Percentiles rank a stretch among this genome's conserved stretches.
Evolutionary conservation across 805 yeast species (phyloP).

Genomic region (Zygoascus ofunaensis): DNA sequence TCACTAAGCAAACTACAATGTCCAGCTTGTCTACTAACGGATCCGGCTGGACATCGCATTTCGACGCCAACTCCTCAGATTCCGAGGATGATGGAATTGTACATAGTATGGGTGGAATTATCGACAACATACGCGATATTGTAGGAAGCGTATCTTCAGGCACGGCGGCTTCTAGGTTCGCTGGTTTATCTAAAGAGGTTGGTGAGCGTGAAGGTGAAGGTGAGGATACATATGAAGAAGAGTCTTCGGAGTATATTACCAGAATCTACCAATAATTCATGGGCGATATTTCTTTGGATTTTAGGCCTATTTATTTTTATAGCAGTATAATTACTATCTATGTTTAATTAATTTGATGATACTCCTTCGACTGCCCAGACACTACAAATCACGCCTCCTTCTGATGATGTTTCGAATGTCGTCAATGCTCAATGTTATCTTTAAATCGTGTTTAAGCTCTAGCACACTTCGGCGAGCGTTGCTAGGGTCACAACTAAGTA

Average conservation of each 20-base stretch:
- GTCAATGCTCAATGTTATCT: constrained; percentile 1
- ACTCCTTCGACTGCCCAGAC: too few species aligned
- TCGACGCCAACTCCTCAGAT: constrained; percentile 11
- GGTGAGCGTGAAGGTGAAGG: background rate
- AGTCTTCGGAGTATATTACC: background rate
- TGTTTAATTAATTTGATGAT: too few species aligned
- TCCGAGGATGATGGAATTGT: constrained; percentile 20
- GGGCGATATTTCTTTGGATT: too few species aligned
- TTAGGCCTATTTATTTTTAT: too few species aligned
- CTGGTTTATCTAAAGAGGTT: background rate
- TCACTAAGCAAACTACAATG: background rate
- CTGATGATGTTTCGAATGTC: constrained; percentile 10
- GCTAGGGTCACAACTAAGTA: background rate
- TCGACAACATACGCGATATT: constrained; percentile 16
- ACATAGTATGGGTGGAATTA: constrained; percentile 13
- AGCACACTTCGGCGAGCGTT: background rate
- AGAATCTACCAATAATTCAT: background rate
- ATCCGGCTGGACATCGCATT: constrained; percentile 18
- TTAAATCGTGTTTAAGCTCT: constrained; percentile 3
- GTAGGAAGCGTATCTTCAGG: background rate
- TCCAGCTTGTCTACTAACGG: constrained; percentile 3
- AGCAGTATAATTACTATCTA: too few species aligned
- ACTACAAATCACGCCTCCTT: constrained; percentile 5
- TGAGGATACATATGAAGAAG: background rate
- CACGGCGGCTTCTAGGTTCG: background rate